Evolutionary conservation across 208 protist species (phyloP), one percentile per base, ranked within the genome.

Genomic region (Leishmania braziliensis): DNA sequence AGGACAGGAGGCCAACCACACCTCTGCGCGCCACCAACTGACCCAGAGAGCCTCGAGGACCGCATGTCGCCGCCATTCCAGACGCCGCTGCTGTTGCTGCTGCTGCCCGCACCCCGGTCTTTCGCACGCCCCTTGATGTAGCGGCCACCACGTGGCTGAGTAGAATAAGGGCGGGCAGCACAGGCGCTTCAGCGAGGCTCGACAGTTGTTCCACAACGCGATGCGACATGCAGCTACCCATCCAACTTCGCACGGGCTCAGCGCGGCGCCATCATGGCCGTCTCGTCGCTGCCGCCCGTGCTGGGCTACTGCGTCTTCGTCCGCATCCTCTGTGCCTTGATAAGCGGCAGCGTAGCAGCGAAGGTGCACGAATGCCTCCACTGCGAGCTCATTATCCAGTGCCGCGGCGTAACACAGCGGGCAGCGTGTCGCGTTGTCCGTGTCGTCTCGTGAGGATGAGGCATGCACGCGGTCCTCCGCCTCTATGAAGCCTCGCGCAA

Each of bases 321-420:
- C 72, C 3, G 33, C 33, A 23, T 48, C 53, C 51, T 58, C 72
- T n/a, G 23, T 14, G 51, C 20, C 51, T 6, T 86, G 80, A 70
- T 87, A 86, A 33, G 77, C 77, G 12, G 87, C 46, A 33, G 88
- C 86, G 68, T 85, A 80, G 77, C 75, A 82, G 36, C 88, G 54
- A 48, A 85, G 77, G 51, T 85, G 82, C 70, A 50, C 26, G 23
- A 85, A 23, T 2, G 87, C 86, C 62, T 92, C 86, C n/a, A 82
- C 85, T 1, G 83, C 92, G 0, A 90, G 54, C n/a, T 86, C 83
- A 70, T 90, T 75, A 16, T 88, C 86, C 18, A 90, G 73, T 39
- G 90, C 88, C 20, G 85, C 90, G 0, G 92, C 92, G 72, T 88
- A 87, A 84, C 90, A 95, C 70, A 93, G 53, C 16, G 88, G 88